A percentile compares a stretch with the other conserved stretches of the same genome.
Evolutionary conservation across 495 filamentous ascomycete species (phyloP).

Genomic region (Thermothielavioides terrestris): DNA sequence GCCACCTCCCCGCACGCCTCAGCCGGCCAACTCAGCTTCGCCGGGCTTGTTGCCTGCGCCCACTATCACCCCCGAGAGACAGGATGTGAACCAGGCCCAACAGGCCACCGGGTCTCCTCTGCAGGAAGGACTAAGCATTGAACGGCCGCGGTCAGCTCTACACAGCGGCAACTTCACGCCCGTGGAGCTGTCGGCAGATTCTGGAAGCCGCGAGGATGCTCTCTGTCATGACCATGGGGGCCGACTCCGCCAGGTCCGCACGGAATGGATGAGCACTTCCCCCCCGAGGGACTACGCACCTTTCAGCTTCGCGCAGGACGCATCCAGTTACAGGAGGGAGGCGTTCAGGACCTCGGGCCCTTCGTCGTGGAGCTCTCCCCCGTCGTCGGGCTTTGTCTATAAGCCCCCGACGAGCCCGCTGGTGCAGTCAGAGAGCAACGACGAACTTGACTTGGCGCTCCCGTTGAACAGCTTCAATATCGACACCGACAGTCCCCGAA

Average conservation of each 20-base stretch:
- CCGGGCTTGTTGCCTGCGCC: slow-evolving; percentile 31
- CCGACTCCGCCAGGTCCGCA: slow-evolving; percentile 3
- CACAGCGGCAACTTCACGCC: slow-evolving; percentile 84
- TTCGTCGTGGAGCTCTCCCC: slow-evolving; percentile 63
- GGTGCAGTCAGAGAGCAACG: slow-evolving; percentile 81
- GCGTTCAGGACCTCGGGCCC: slow-evolving; percentile 32
- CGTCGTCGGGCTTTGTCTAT: slow-evolving; percentile 75
- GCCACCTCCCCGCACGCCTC: slow-evolving; percentile 31
- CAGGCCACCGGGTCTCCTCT: slow-evolving; percentile 21
- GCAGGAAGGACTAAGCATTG: slow-evolving; percentile 52
- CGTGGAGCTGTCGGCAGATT: slow-evolving; percentile 29
- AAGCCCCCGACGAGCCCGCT: slow-evolving; percentile 88
- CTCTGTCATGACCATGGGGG: not conserved
- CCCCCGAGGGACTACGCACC: slow-evolving; percentile 37
- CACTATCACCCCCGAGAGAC: slow-evolving; percentile 36
- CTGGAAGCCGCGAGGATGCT: not conserved
- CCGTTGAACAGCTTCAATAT: slow-evolving; percentile 41
- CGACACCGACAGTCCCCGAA: slow-evolving; percentile 20
- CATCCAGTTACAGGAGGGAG: slow-evolving; percentile 16
- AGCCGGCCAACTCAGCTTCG: slow-evolving; percentile 27
- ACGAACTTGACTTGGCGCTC: slow-evolving; percentile 60
- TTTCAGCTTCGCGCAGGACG: slow-evolving; percentile 29
- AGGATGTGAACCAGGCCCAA: slow-evolving; percentile 11
- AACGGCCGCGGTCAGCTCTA: slow-evolving; percentile 76
- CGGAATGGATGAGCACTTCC: slow-evolving; percentile 37